Evolutionary conservation across 228 moss, liverwort and hornwort genomes (phyloP).

Genomic region (Sphagnum magellanicum): DNA sequence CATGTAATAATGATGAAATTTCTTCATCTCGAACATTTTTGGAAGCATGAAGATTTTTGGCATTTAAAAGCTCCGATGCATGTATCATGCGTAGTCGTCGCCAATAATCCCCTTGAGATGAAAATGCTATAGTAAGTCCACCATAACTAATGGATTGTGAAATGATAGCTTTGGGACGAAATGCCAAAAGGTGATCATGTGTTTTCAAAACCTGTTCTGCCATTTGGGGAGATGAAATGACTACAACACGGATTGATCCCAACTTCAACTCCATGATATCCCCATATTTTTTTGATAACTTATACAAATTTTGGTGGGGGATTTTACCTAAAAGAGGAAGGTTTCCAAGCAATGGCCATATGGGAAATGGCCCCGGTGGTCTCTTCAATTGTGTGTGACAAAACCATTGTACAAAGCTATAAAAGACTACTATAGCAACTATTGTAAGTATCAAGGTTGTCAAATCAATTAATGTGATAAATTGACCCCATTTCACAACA

Average conservation of each 20-base stretch:
- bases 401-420: too few species aligned
- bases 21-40: constrained; percentile 9
- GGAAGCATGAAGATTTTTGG: constrained; percentile 10
- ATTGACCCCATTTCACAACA: too few species aligned
- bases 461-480: too few species aligned
- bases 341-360: constrained; percentile 23
- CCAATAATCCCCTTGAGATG: constrained; percentile 31
- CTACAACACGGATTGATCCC: constrained; percentile 19
- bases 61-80: constrained; percentile 20
- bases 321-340: constrained; percentile 16
- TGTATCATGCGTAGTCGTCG: constrained; percentile 30
- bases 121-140: constrained; percentile 27
- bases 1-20: constrained; percentile 4
- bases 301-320: constrained; percentile 18
- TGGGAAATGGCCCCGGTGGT: neutral
- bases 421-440: too few species aligned
- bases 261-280: constrained; percentile 29
- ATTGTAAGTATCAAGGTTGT: too few species aligned
- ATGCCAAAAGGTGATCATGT: constrained; percentile 26
- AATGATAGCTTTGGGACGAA: constrained; percentile 12
- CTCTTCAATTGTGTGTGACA: too few species aligned
- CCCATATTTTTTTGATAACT: constrained; percentile 14
- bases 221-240: constrained; percentile 24
- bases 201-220: constrained; percentile 13
- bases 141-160: constrained; percentile 15